Percentiles rank a stretch among this genome's conserved stretches.
phyloP scores from a whole-genome alignment of 257 asterid species.

The Ilex aquifolium region DNA sequence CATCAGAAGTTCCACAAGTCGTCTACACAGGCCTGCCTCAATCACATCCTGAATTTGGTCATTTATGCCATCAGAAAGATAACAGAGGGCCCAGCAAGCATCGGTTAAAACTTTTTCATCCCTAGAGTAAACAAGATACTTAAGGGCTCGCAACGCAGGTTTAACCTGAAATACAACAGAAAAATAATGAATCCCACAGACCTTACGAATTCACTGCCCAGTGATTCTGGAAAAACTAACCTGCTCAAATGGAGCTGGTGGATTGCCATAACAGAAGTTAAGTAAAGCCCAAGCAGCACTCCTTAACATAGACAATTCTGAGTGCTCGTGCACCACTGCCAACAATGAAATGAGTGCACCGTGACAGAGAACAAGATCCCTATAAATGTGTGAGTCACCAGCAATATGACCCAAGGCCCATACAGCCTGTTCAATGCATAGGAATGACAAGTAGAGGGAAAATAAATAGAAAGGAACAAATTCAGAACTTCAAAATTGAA shows the following conservation, averaged over 20 bases:
- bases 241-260: conserved; percentile 1
- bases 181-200: too few relatives aligned
- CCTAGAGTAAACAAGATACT: neutral
- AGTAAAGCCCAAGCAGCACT: neutral
- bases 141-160: neutral
- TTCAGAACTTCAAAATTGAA: neutral
- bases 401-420: neutral
- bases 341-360: neutral
- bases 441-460: neutral
- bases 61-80: conserved; percentile 1
- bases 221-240: neutral
- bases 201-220: too few relatives aligned
- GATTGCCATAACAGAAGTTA: neutral
- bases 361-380: neutral
- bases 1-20: neutral
- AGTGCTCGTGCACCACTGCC: neutral
- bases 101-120: neutral
- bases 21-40: neutral
- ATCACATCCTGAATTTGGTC: conserved; percentile 1
- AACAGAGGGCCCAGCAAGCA: neutral
- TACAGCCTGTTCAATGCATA: neutral
- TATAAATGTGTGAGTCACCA: neutral
- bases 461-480: neutral
- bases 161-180: neutral
- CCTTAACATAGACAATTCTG: neutral